A percentile compares a stretch with the other conserved stretches of the same genome.
These are phyloP conservation scores for Neurospora sp. DNA, from an alignment of 2,329 filamentous ascomycete genomes.

Conservation along the genomic window DNA sequence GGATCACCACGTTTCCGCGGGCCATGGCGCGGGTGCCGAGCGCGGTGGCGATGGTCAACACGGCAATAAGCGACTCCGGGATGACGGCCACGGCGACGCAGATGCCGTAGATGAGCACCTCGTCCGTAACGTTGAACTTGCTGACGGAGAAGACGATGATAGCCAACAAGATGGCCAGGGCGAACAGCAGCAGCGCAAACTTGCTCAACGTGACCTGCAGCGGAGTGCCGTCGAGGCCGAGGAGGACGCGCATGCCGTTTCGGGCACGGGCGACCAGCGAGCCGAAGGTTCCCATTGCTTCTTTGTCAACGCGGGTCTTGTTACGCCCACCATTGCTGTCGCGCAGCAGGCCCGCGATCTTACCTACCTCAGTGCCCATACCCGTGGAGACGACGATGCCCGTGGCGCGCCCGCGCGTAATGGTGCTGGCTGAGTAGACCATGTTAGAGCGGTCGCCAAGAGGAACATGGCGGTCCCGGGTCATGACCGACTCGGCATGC, in stretches of 20 bases:
- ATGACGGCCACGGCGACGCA: slow-evolving; percentile 43
- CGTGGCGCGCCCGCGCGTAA: slow-evolving; percentile 59
- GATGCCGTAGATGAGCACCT: slow-evolving; percentile 33
- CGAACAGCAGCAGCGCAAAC: slow-evolving; percentile 56
- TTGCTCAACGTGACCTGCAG: slow-evolving; percentile 59
- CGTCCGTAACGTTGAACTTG: slow-evolving; percentile 37
- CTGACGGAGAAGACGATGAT: slow-evolving; percentile 33
- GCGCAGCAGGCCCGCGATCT: slow-evolving; percentile 46
- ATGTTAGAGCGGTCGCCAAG: slow-evolving; percentile 63
- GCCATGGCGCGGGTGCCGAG: slow-evolving; percentile 47
- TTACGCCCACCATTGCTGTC: slow-evolving; percentile 32
- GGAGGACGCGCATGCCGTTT: slow-evolving; percentile 28
- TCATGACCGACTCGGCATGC: slow-evolving; percentile 45
- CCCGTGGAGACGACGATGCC: slow-evolving; percentile 62
- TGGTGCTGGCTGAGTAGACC: slow-evolving; percentile 61
- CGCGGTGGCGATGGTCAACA: slow-evolving; percentile 53
- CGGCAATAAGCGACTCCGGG: slow-evolving; percentile 48
- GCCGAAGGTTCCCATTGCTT: slow-evolving; percentile 17
- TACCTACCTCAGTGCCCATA: slow-evolving; percentile 49
- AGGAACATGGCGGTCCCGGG: slow-evolving; percentile 40
- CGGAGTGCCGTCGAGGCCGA: slow-evolving; percentile 50
- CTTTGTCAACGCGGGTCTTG: slow-evolving; percentile 24
- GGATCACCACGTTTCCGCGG: slow-evolving; percentile 44
- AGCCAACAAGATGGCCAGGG: slow-evolving; percentile 37
- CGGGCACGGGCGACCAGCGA: slow-evolving; percentile 16